phyloP scores from a whole-genome alignment of 306 rosid species.

The Vigna mungo region DNA sequence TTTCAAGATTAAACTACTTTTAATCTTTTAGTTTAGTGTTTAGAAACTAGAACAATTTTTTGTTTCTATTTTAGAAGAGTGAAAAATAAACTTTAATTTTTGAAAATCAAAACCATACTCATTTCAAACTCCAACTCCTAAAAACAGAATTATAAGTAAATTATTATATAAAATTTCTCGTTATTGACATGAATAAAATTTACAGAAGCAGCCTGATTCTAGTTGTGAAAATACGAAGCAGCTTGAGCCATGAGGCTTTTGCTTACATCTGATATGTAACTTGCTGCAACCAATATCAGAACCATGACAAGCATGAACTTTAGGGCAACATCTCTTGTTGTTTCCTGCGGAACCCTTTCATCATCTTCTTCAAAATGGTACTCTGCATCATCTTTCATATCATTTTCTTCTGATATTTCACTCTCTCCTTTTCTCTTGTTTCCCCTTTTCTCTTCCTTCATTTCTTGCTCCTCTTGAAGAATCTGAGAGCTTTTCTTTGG shows the following conservation, averaged over 20 bases:
- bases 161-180: background rate
- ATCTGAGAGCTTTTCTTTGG: constrained; percentile 40
- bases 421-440: background rate
- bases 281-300: constrained; percentile 48
- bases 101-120: too few relatives aligned
- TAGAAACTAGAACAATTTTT: too few relatives aligned
- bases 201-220: constrained; percentile 5
- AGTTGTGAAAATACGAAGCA: constrained; percentile 48
- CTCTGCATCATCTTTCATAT: background rate
- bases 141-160: background rate
- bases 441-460: background rate
- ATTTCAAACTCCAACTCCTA: too few relatives aligned
- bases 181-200: constrained; percentile 33
- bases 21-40: too few relatives aligned
- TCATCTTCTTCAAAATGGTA: background rate
- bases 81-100: too few relatives aligned
- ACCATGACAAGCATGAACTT: constrained; percentile 50
- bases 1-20: too few relatives aligned
- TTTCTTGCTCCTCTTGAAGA: background rate
- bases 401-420: constrained; percentile 6
- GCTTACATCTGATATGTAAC: constrained; percentile 45
- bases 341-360: constrained; percentile 33
- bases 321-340: constrained; percentile 49
- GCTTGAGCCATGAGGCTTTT: constrained; percentile 48
- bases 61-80: too few relatives aligned